Conservation (phyloP, 371 early-diverging fungal genomes). For the Basidiobolus meristosporus region DNA sequence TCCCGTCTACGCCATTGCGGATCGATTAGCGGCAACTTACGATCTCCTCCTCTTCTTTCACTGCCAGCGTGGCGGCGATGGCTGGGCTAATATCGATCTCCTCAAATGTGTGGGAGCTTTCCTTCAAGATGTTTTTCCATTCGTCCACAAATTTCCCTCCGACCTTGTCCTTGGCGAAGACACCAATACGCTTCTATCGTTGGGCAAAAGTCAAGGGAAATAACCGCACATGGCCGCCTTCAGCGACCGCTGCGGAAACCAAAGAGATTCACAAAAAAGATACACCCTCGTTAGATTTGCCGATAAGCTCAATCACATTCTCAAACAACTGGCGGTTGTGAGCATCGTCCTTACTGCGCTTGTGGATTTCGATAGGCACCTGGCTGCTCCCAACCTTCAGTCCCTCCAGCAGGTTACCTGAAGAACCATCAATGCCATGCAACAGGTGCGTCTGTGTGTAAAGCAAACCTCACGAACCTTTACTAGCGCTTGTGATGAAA, state of each 20-base stretch:
- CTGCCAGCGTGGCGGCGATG: constrained; percentile 51
- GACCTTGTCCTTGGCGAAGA: constrained; percentile 56
- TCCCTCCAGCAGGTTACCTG: constrained; percentile 14
- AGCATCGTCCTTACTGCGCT: constrained; percentile 49
- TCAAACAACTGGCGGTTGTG: constrained; percentile 35
- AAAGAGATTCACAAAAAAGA: constrained; percentile 3
- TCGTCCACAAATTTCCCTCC: constrained; percentile 60
- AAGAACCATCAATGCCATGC: background rate
- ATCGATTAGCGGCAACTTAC: constrained; percentile 14
- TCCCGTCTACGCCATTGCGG: background rate
- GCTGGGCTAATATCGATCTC: constrained; percentile 53
- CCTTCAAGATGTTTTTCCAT: constrained; percentile 44
- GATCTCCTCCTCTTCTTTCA: constrained; percentile 80
- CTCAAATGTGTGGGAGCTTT: constrained; percentile 23
- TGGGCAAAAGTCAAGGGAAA: too few relatives aligned
- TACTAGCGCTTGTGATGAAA: constrained; percentile 47
- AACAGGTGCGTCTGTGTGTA: background rate
- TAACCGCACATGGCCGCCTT: too few relatives aligned
- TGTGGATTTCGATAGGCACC: constrained; percentile 52
- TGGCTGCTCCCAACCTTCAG: constrained; percentile 23
- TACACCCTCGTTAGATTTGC: constrained; percentile 8
- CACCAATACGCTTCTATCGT: constrained; percentile 47
- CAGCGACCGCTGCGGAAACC: too few relatives aligned
- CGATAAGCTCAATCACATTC: constrained; percentile 25
- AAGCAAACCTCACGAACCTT: constrained; percentile 5